Conservation (phyloP, 1,139 yeast species). For the Ogataea hybrid region DNA sequence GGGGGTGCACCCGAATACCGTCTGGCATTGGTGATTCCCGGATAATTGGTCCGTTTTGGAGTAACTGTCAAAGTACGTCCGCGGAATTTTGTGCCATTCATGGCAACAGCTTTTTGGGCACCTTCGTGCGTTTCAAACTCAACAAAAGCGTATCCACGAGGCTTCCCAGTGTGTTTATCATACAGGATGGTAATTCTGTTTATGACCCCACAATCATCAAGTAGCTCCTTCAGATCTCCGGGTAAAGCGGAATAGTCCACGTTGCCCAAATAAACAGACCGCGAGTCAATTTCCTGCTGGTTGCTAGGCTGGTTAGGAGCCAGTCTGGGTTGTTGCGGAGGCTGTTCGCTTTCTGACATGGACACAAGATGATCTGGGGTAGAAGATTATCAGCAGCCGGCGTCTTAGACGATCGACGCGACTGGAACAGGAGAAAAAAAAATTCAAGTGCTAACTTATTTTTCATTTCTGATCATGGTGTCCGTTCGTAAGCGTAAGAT, state of each 20-base stretch:
- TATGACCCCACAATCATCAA: slow-evolving; percentile 71
- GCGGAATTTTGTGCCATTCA: slow-evolving; percentile 64
- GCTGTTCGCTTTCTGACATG: slow-evolving; percentile 3
- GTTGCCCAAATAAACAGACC: slow-evolving; percentile 85
- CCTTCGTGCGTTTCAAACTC: slow-evolving; percentile 67
- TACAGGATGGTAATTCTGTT: slow-evolving; percentile 79
- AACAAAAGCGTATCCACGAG: slow-evolving; percentile 84
- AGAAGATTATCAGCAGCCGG: slow-evolving; percentile 1
- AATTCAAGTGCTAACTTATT: slow-evolving; percentile 1
- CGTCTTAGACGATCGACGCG: slow-evolving; percentile 8
- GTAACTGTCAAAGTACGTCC: slow-evolving; percentile 70
- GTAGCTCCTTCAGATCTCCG: slow-evolving; percentile 75
- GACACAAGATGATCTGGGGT: slow-evolving; percentile 6
- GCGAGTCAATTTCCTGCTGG: slow-evolving; percentile 50
- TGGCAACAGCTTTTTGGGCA: slow-evolving; percentile 63
- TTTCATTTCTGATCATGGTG: slow-evolving; percentile 44
- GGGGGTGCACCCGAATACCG: slow-evolving; percentile 43
- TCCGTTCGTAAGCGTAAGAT: slow-evolving; percentile 87
- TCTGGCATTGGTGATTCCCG: slow-evolving; percentile 30
- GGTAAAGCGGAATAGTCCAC: slow-evolving; percentile 82
- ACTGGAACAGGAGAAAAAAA: slow-evolving; percentile 2
- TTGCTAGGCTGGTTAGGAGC: slow-evolving; percentile 33
- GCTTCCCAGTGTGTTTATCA: slow-evolving; percentile 71
- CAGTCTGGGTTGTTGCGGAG: slow-evolving; percentile 11
- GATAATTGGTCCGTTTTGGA: slow-evolving; percentile 78